phyloP scores from a whole-genome alignment of 495 filamentous ascomycete genomes.

The Coniosporium apollinis region DNA sequence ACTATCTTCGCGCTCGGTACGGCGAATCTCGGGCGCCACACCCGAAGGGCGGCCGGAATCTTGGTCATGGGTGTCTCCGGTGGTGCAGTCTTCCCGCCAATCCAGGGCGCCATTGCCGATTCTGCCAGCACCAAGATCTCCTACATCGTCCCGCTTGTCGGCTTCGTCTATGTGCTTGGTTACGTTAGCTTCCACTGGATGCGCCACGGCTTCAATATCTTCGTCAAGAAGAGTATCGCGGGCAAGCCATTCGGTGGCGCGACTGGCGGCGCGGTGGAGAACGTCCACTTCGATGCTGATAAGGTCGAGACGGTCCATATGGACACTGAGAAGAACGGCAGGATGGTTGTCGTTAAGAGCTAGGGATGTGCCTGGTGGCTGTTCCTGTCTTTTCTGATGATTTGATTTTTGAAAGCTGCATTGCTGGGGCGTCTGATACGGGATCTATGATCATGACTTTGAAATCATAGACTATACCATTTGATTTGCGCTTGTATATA shows the following conservation, averaged over 20 bases:
- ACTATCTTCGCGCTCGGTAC: conserved; percentile 47
- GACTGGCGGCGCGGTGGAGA: conserved; percentile 10
- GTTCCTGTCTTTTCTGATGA: too few relatives aligned
- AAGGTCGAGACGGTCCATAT: not conserved
- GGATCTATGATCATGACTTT: too few relatives aligned
- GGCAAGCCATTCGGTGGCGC: conserved; percentile 9
- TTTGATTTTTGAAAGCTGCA: too few relatives aligned
- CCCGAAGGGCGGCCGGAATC: conserved; percentile 38
- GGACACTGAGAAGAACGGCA: not conserved
- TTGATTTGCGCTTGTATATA: too few relatives aligned
- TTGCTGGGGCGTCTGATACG: too few relatives aligned
- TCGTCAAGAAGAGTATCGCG: conserved; percentile 11
- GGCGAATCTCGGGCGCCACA: conserved; percentile 40
- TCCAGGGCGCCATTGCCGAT: conserved; percentile 15
- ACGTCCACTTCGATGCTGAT: conserved; percentile 10
- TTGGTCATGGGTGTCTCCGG: conserved; percentile 38
- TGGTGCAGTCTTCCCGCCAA: conserved; percentile 12
- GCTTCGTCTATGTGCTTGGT: conserved; percentile 19
- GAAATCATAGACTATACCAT: too few relatives aligned
- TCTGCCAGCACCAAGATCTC: conserved; percentile 8
- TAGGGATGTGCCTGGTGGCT: too few relatives aligned
- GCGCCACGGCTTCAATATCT: conserved; percentile 10
- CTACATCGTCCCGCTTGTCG: conserved; percentile 15
- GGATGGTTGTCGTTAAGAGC: too few relatives aligned
- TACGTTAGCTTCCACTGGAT: conserved; percentile 19